Evolutionary conservation across 169 alveolate genomes (phyloP).

Genomic region (Amoebophrya sp.): DNA sequence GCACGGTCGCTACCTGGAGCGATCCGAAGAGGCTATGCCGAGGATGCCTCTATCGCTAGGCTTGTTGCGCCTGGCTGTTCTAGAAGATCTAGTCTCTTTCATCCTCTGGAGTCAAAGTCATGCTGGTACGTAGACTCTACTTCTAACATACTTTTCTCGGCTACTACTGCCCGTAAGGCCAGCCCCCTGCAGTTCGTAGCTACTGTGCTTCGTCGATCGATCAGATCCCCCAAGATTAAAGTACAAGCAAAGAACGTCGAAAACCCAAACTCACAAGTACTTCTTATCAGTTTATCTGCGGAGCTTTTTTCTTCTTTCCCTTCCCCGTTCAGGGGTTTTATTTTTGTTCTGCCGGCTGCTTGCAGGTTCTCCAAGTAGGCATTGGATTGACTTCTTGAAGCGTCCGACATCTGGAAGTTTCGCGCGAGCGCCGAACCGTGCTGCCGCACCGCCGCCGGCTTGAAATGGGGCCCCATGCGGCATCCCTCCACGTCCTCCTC

Average conservation of each 20-base stretch:
- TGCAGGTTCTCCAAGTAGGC: not conserved
- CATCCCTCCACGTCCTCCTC: conserved; percentile 1
- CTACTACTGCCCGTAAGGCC: too few relatives aligned
- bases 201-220: too few relatives aligned
- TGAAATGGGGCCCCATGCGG: not conserved
- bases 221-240: not conserved
- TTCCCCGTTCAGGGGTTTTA: not conserved
- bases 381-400: not conserved
- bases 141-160: too few relatives aligned
- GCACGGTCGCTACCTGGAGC: too few relatives aligned
- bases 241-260: too few relatives aligned
- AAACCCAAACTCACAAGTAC: too few relatives aligned
- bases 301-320: not conserved
- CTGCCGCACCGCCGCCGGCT: not conserved
- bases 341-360: not conserved
- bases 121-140: not conserved
- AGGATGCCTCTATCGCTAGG: not conserved
- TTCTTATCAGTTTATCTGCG: not conserved
- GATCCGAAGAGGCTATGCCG: too few relatives aligned
- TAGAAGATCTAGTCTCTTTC: too few relatives aligned
- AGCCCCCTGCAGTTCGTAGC: too few relatives aligned
- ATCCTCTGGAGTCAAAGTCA: not conserved
- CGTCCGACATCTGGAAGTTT: not conserved
- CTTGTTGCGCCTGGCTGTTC: not conserved
- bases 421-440: not conserved